Evolutionary conservation across 1,284 basidiomycete genomes (phyloP), one percentile per base, ranked within the genome.

Genomic region (Xerocomus amazonicus): DNA sequence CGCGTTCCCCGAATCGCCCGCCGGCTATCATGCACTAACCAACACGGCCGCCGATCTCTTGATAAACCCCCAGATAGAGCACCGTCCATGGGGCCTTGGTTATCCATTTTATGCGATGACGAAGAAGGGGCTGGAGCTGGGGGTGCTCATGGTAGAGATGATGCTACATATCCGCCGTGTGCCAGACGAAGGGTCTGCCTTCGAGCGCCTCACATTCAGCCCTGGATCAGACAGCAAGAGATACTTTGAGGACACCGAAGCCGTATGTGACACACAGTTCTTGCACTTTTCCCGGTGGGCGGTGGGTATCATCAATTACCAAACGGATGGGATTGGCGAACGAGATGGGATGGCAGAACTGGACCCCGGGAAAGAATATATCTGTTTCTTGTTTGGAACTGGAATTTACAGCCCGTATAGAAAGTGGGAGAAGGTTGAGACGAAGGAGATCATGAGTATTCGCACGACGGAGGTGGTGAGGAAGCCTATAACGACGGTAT

Each of bases 351-450:
- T 37, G 12, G 55, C 40, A 2, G 52, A 58, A 48, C 49, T 62
- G 6, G 51, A 55, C 7, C 44, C 41, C 19, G 35, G 42, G n/a
- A 51, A 8, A 17, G 48, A 61, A 6, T 63, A 63, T n/a, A n/a
- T 61, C 10, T 63, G 50, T 37, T 56, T 59, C 35, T 34, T 63
- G 6, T 38, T 63, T 6, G 59, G 59, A 10, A 61, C 48, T 1
- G 61, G 61, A 5, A 47, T 63, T 28, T 54, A 60, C 17, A 59
- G 50, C 32, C 48, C 42, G 1, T 35, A 61, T 28, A 43, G 47
- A 41, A 53, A 56, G 29, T 59, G 60, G 60, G 52, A 59, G 12
- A 59, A 61, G 37, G 56, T 57, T 1, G 56, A 61, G 16, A 61
- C 59, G 2, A 44, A 26, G 34, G 38, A 54, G 14, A 41, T 63